A percentile compares a stretch with the other conserved stretches of the same genome.
Evolutionary conservation across 2,329 filamentous ascomycete genomes (phyloP).

Genomic region (Penicillium verrucosum): DNA sequence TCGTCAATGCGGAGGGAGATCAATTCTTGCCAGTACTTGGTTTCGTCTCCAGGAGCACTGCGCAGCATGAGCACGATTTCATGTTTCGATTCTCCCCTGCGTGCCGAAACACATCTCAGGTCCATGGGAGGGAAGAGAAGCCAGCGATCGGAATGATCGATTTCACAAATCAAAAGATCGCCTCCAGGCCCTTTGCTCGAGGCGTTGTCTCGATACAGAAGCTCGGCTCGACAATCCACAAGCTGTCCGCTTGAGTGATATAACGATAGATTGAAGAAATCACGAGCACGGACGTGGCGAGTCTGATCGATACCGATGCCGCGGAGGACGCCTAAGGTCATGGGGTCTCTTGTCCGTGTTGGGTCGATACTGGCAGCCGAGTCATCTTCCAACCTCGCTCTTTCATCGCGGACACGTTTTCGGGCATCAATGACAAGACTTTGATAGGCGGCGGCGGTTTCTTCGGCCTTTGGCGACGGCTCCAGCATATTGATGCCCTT

Average conservation of each 20-base stretch:
- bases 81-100: conserved; percentile 66
- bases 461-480: conserved; percentile 53
- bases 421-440: conserved; percentile 72
- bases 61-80: conserved; percentile 86
- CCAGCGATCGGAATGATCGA: conserved; percentile 74
- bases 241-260: conserved; percentile 86
- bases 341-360: conserved; percentile 72
- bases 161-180: conserved; percentile 88
- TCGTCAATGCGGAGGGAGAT: conserved; percentile 73
- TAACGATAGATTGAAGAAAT: conserved; percentile 82
- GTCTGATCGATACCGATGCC: conserved; percentile 69
- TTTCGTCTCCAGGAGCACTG: conserved; percentile 57
- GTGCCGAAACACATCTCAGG: conserved; percentile 69
- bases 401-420: conserved; percentile 69
- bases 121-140: conserved; percentile 89
- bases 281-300: conserved; percentile 82
- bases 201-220: conserved; percentile 78
- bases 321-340: conserved; percentile 68
- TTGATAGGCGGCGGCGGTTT: conserved; percentile 63
- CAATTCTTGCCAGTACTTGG: conserved; percentile 76
- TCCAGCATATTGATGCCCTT: conserved; percentile 54
- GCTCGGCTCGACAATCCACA: conserved; percentile 81
- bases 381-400: conserved; percentile 74
- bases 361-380: conserved; percentile 81
- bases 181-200: conserved; percentile 65